Base-by-base conservation (phyloP, 768 basidiomycete genomes). In the Rhodotorula babjevae region DNA sequence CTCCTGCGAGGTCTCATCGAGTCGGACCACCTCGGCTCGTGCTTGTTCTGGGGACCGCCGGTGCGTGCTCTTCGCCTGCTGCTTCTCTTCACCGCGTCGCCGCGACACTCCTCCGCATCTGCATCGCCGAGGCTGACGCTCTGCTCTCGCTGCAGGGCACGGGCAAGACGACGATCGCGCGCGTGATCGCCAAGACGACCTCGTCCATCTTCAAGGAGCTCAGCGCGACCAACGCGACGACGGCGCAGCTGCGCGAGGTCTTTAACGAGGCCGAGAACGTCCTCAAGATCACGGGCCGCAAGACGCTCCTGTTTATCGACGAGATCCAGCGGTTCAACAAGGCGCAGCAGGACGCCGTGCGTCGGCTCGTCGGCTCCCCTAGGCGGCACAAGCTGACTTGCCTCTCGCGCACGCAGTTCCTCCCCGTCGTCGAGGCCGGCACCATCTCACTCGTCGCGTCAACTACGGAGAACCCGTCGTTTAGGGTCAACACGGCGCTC, bases 381-480 rank as follows among this genome's bases (percentile, higher is more conserved):
- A n/a, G n/a, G n/a, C n/a, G n/a, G n/a, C n/a, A n/a, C n/a, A n/a
- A 21, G 19, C 55, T 1, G 5, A 5, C 50, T 18, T 59, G 49
- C 47, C 23, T 31, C 29, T 25, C n/a, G 50, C 36, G 12, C 6
- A 2, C 47, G 90, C 19, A 56, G 55, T 91, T 93, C 80, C 83
- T 93, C 21, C 91, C 91, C 0, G 91, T 86, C 73, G 84, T 93
- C 19, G 92, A 93, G 78, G 87, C 85, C 69, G 91, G 92, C 2
- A 85, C 85, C 72, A 86, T 92, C 36, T 89, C 89, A 81, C 87
- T 87, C 36, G 63, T 79, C 55, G 66, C 29, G 27, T 90, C 91
- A 1, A 93, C 91, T 7, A 93, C 91, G 1, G 92, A 93, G 80
- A 93, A 93, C 73, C 91, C 91, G 1, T 91, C 90, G 0, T 93